Percentiles rank a stretch among this genome's conserved stretches.
phyloP scores from a whole-genome alignment of 176 grass and related monocot genomes.

The Avena sativa region DNA sequence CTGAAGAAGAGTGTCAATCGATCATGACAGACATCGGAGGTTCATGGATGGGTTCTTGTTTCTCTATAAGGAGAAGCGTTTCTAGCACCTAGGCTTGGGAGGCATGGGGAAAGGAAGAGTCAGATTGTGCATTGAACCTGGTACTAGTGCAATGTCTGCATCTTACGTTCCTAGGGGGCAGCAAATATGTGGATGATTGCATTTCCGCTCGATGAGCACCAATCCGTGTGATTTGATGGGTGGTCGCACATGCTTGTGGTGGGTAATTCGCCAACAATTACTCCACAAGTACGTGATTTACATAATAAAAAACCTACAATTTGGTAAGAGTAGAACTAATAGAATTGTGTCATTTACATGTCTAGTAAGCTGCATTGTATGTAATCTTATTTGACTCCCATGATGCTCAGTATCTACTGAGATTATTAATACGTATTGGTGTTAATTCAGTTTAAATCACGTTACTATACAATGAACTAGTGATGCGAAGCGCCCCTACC shows the following conservation, averaged over 20 bases:
- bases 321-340: background rate
- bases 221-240: too few species aligned
- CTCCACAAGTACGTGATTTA: too few species aligned
- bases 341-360: background rate
- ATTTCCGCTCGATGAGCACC: too few species aligned
- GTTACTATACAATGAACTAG: background rate
- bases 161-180: too few species aligned
- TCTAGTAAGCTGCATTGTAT: background rate
- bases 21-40: background rate
- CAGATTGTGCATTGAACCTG: too few species aligned
- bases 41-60: background rate
- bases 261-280: too few species aligned
- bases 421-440: background rate
- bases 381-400: background rate
- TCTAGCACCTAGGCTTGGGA: background rate
- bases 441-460: background rate
- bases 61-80: background rate
- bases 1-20: background rate
- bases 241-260: too few species aligned
- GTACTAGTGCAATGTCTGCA: too few species aligned
- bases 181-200: too few species aligned
- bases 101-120: too few species aligned
- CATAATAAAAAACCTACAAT: too few species aligned
- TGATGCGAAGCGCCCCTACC: background rate
- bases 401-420: background rate